Evolutionary conservation across 2,329 filamentous ascomycete species (phyloP).

Genomic region (Arthrobotrys sinensis): DNA sequence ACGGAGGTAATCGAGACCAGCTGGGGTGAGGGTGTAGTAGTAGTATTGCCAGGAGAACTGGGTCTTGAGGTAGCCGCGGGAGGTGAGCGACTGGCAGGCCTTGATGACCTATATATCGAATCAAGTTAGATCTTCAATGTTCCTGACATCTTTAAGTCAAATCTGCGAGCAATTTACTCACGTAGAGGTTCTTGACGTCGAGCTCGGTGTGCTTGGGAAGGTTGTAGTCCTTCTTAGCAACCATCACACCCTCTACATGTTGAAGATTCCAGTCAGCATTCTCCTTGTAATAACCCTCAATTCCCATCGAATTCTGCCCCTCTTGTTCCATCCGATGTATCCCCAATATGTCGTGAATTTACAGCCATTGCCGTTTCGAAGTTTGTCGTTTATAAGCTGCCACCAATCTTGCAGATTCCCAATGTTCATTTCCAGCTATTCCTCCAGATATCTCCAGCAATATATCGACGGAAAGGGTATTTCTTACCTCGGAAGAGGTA

Average conservation of each 20-base stretch:
- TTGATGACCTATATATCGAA: slow-evolving; percentile 80
- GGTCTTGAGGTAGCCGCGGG: slow-evolving; percentile 98
- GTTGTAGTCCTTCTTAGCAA: slow-evolving; percentile 99
- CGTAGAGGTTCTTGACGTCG: slow-evolving; percentile 99
- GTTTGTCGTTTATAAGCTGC: slow-evolving; percentile 11
- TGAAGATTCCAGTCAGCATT: slow-evolving; percentile 45
- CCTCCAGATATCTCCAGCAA: background rate
- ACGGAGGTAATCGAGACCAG: slow-evolving; percentile 99
- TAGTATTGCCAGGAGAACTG: slow-evolving; percentile 99
- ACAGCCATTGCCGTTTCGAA: slow-evolving; percentile 10
- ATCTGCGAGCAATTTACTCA: slow-evolving; percentile 66
- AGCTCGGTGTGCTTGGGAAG: slow-evolving; percentile 97
- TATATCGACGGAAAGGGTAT: slow-evolving; percentile 35
- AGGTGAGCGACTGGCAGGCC: slow-evolving; percentile 97
- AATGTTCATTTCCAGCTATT: slow-evolving; percentile 8
- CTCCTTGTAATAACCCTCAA: slow-evolving; percentile 45
- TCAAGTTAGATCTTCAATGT: slow-evolving; percentile 50
- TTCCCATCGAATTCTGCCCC: slow-evolving; percentile 43
- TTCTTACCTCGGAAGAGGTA: slow-evolving; percentile 91
- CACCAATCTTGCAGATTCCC: slow-evolving; percentile 2
- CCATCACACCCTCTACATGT: slow-evolving; percentile 80
- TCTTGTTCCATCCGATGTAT: background rate
- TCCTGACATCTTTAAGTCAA: background rate
- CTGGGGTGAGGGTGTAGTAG: slow-evolving; percentile 99
- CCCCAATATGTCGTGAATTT: background rate